Evolutionary conservation across 345 rosid species (phyloP).

Genomic region (Populus tremula): DNA sequence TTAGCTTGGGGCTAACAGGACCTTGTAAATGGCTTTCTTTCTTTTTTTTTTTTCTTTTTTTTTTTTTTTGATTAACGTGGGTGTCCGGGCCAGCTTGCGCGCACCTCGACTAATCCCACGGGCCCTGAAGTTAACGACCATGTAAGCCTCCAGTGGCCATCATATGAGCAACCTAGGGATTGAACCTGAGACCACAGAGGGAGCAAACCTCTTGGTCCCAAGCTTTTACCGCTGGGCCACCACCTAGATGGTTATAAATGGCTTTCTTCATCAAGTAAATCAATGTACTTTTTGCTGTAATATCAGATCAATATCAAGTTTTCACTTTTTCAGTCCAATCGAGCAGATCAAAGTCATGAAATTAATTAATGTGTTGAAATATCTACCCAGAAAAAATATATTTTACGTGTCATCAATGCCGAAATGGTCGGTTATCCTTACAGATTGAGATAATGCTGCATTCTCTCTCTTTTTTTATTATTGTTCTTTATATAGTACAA

Average conservation of each 20-base stretch:
- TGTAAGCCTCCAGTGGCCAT: too few relatives aligned
- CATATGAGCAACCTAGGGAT: too few relatives aligned
- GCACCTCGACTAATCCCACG: too few relatives aligned
- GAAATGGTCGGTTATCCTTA: not conserved
- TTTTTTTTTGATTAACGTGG: too few relatives aligned
- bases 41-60: too few relatives aligned
- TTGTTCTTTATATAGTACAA: not conserved
- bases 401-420: not conserved
- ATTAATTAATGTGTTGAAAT: not conserved
- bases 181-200: too few relatives aligned
- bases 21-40: not conserved
- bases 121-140: too few relatives aligned
- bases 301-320: not conserved
- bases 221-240: too few relatives aligned
- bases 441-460: not conserved
- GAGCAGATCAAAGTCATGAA: not conserved
- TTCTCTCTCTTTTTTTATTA: not conserved
- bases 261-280: too few relatives aligned
- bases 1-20: not conserved
- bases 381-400: not conserved
- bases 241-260: too few relatives aligned
- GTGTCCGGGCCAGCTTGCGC: too few relatives aligned
- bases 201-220: too few relatives aligned
- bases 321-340: not conserved
- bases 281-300: not conserved